Percentiles rank a stretch among this genome's conserved stretches.
phyloP scores from a whole-genome alignment of 176 grass and related monocot genomes.

The Zoysia japonica region DNA sequence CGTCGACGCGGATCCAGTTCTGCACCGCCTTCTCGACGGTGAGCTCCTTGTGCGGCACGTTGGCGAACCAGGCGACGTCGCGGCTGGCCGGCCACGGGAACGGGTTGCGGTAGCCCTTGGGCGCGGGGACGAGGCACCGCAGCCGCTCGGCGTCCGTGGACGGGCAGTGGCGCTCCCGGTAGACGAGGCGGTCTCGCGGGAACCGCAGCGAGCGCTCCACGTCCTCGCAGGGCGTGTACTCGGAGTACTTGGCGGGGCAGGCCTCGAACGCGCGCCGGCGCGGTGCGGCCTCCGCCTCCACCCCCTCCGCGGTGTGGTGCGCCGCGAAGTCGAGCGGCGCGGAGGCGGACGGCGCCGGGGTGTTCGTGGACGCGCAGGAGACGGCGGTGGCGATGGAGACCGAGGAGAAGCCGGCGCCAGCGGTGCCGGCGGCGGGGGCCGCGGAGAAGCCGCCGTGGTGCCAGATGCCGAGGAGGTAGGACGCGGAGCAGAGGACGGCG shows the following conservation, averaged over 20 bases:
- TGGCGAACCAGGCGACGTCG: slow-evolving; percentile 80
- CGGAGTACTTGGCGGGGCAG: slow-evolving; percentile 68
- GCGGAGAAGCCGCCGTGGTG: slow-evolving; percentile 61
- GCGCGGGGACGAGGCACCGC: slow-evolving; percentile 76
- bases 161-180: slow-evolving; percentile 96
- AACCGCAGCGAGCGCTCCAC: slow-evolving; percentile 72
- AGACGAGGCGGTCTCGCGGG: slow-evolving; percentile 64
- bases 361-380: slow-evolving; percentile 36
- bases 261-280: slow-evolving; percentile 38
- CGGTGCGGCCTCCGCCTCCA: slow-evolving; percentile 13
- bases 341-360: not conserved
- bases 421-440: not conserved
- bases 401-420: not conserved
- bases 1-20: slow-evolving; percentile 92
- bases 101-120: slow-evolving; percentile 69
- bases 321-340: slow-evolving; percentile 63
- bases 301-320: slow-evolving; percentile 65
- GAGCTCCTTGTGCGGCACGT: slow-evolving; percentile 95
- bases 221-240: slow-evolving; percentile 97
- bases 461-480: slow-evolving; percentile 84
- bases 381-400: slow-evolving; percentile 52
- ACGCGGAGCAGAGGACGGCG: slow-evolving; percentile 73
- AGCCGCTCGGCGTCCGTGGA: slow-evolving; percentile 56
- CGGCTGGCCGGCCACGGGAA: slow-evolving; percentile 86
- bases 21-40: slow-evolving; percentile 95